These are phyloP conservation scores for Saccharomycopsis sp. DNA, from an alignment of 805 yeast genomes.

Conservation along the genomic window DNA sequence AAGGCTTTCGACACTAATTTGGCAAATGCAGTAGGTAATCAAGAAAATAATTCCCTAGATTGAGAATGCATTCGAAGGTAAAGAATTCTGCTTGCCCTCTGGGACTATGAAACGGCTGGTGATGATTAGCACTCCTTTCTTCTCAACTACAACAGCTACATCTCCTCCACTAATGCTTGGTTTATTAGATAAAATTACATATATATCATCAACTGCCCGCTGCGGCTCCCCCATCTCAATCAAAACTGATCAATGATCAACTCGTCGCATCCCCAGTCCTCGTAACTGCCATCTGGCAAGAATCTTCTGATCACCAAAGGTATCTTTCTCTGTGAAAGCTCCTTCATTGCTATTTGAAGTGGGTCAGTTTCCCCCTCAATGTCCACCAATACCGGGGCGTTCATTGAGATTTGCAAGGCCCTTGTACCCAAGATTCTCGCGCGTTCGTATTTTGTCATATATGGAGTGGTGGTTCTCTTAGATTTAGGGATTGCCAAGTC, in stretches of 20 bases:
- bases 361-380: constrained; percentile 99
- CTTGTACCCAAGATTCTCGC: constrained; percentile 97
- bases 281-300: constrained; percentile 93
- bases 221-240: no score
- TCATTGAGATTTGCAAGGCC: constrained; percentile 95
- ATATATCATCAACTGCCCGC: no score
- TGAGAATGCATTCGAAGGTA: no score
- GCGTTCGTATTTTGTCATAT: constrained; percentile 97
- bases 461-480: constrained; percentile 90
- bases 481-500: constrained; percentile 88
- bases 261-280: constrained; percentile 99
- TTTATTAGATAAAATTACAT: neutral
- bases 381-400: constrained; percentile 97
- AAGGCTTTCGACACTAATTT: no score
- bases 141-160: neutral
- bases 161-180: no score
- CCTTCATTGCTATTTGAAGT: constrained; percentile 95
- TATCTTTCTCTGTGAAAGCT: constrained; percentile 86
- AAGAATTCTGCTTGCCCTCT: no score
- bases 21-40: no score
- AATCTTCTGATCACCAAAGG: constrained; percentile 95
- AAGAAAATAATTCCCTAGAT: no score
- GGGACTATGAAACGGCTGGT: no score
- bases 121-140: no score
- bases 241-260: constrained; percentile 63